Evolutionary conservation across 1,139 yeast genomes (phyloP).

Genomic region (Candida sp.): DNA sequence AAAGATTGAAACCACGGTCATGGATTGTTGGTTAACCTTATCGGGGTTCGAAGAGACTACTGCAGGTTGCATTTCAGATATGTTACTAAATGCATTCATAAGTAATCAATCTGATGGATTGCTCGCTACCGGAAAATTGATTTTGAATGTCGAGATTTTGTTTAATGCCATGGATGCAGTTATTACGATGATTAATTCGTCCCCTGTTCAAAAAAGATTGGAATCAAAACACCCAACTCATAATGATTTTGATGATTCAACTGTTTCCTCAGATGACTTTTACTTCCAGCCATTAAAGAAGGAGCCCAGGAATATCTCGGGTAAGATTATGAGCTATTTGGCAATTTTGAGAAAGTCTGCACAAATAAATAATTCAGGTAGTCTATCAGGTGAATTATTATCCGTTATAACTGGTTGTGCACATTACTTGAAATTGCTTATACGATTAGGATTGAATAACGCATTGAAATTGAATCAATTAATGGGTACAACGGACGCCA

Average conservation of each 20-base stretch:
- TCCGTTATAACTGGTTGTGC: constrained; percentile 91
- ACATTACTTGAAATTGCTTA: constrained; percentile 82
- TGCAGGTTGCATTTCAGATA: constrained; percentile 87
- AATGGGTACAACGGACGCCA: constrained; percentile 56
- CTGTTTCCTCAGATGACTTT: constrained; percentile 8
- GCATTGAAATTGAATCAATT: constrained; percentile 67
- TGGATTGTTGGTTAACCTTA: constrained; percentile 83
- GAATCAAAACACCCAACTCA: constrained; percentile 2
- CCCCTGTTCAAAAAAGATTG: constrained; percentile 5
- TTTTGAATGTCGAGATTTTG: constrained; percentile 70
- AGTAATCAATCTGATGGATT: constrained; percentile 73
- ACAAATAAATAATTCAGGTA: constrained; percentile 53
- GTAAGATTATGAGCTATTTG: constrained; percentile 73
- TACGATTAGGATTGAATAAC: constrained; percentile 75
- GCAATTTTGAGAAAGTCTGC: constrained; percentile 64
- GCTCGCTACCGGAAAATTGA: constrained; percentile 68
- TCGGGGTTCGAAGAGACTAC: constrained; percentile 92
- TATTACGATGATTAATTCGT: constrained; percentile 8
- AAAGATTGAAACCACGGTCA: constrained; percentile 64
- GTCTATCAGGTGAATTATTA: constrained; percentile 53
- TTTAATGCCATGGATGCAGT: constrained; percentile 73
- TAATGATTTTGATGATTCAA: constrained; percentile 9
- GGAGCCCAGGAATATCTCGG: constrained; percentile 87
- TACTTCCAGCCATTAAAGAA: constrained; percentile 44
- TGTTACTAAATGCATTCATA: constrained; percentile 82